Percentiles rank a stretch among this genome's conserved stretches.
phyloP scores from a whole-genome alignment of 164 flowering plant genomes.

The Paratinospora sagittata region DNA sequence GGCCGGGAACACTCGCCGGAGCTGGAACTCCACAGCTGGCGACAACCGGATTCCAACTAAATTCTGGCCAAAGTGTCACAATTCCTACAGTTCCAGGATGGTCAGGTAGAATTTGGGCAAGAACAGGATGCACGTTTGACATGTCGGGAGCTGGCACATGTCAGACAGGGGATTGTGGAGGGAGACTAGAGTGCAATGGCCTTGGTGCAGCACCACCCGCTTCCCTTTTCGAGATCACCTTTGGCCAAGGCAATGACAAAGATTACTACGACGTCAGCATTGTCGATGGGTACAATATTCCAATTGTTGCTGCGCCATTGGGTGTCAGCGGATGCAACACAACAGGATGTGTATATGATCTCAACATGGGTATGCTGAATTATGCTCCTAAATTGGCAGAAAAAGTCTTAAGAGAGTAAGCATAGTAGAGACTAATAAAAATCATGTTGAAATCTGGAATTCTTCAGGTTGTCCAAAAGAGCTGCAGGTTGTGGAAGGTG shows the following conservation, averaged over 20 bases:
- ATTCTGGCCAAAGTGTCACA: conserved; percentile 35
- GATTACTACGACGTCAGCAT: conserved; percentile 81
- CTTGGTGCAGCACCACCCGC: conserved; percentile 65
- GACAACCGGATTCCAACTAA: conserved; percentile 54
- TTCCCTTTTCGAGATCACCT: conserved; percentile 70
- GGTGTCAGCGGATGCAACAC: conserved; percentile 48
- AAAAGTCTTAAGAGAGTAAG: background rate
- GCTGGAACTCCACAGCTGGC: conserved; percentile 55
- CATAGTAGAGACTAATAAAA: background rate
- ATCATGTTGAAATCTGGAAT: background rate
- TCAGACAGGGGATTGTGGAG: conserved; percentile 75
- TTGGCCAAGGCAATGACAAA: conserved; percentile 39
- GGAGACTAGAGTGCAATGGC: conserved; percentile 63
- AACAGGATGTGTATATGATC: conserved; percentile 23
- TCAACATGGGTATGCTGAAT: conserved; percentile 18
- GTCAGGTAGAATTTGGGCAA: conserved; percentile 83
- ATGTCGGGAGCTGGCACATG: conserved; percentile 46
- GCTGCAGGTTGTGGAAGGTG: conserved; percentile 56
- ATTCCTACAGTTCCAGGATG: conserved; percentile 47
- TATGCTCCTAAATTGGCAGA: background rate
- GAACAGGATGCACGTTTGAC: conserved; percentile 72
- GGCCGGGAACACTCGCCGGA: conserved; percentile 79
- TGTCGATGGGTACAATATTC: conserved; percentile 81
- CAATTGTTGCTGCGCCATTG: conserved; percentile 44
- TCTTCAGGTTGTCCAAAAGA: conserved; percentile 71